Evolutionary conservation across 805 yeast genomes (phyloP), one percentile per base, ranked within the genome.

Genomic region (Saccharomycopsis fibuligera): DNA sequence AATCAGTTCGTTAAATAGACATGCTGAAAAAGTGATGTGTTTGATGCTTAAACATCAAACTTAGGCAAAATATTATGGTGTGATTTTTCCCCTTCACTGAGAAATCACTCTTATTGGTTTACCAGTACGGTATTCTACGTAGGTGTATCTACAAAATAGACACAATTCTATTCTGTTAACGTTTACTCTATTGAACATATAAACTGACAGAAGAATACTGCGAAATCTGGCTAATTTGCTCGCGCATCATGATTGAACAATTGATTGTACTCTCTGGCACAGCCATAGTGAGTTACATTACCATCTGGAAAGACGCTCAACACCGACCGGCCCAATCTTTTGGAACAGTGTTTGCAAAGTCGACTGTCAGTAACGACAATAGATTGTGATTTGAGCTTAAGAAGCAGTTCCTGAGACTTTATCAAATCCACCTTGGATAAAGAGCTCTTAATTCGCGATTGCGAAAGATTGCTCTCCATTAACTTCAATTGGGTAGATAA

Each of bases 251-350:
- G 12, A 27, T 29, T 16, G 37, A 45, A 9, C 23, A 24, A 23
- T 33, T 45, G 16, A 44, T 44, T 50, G 37, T 33, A 33, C 9
- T 12, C 37, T 33, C 37, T 33, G 14, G 37, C 37, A 33, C 74
- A 70, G 8, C 67, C 68, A 56, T 66, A 71, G 53, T 71, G 76
- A 1, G 68, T 67, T 5, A 70, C 56, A 22, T 60, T 52, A 24
- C 60, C 60, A 6, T 58, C 56, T 3, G 53, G 53, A 14, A 59
- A 59, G 2, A 63, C 67, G 35, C 68, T 61, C 40, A 67, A 60
- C 4, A 71, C 66, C 38, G 69, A 61, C 48, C 65, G 64, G 14
- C 74, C 74, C 35, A 71, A 55, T 16, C 59, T 55, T 37, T 66
- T 65, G 19, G 57, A 50, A 52, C 76, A 71, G 10, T 66, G 57